phyloP scores from a whole-genome alignment of 768 basidiomycete species.

The Kwoniella sp. region DNA sequence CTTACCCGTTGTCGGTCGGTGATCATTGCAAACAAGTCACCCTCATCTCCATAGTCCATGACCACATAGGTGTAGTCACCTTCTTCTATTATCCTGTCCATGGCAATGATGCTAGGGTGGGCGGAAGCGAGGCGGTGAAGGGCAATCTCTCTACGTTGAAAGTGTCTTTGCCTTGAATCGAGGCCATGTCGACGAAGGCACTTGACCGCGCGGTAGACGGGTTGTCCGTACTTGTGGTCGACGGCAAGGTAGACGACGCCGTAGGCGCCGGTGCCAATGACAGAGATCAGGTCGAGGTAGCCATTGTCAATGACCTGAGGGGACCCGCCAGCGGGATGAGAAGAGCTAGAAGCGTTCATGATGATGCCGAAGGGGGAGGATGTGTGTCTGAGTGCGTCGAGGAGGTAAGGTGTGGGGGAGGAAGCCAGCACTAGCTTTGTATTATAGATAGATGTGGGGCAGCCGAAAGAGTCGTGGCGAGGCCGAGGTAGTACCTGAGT shows the following conservation, averaged over 20 bases:
- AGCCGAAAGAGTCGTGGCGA: background rate
- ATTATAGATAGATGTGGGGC: background rate
- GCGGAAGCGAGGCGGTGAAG: constrained; percentile 52
- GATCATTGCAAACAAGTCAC: constrained; percentile 48
- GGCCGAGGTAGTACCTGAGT: too few relatives aligned
- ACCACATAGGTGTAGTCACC: constrained; percentile 41
- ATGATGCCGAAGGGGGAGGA: too few relatives aligned
- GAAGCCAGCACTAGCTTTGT: too few relatives aligned
- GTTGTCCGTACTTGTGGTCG: constrained; percentile 51
- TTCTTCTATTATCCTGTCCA: constrained; percentile 44
- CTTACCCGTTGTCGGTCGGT: constrained; percentile 45
- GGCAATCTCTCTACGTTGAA: constrained; percentile 65
- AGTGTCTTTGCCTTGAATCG: constrained; percentile 61
- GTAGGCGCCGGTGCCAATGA: constrained; percentile 87
- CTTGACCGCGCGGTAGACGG: constrained; percentile 75
- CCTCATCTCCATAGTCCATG: constrained; percentile 49
- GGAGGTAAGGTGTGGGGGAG: too few relatives aligned
- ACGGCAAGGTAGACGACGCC: constrained; percentile 86
- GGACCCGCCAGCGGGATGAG: constrained; percentile 56
- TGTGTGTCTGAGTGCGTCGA: too few relatives aligned
- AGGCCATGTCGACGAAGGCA: constrained; percentile 62
- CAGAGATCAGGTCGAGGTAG: constrained; percentile 71
- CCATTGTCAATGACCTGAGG: constrained; percentile 66
- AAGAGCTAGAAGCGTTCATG: constrained; percentile 17
- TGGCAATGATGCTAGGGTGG: constrained; percentile 38